Conservation (phyloP, 495 filamentous ascomycete genomes). For the Tuber microsphaerosporum region DNA sequence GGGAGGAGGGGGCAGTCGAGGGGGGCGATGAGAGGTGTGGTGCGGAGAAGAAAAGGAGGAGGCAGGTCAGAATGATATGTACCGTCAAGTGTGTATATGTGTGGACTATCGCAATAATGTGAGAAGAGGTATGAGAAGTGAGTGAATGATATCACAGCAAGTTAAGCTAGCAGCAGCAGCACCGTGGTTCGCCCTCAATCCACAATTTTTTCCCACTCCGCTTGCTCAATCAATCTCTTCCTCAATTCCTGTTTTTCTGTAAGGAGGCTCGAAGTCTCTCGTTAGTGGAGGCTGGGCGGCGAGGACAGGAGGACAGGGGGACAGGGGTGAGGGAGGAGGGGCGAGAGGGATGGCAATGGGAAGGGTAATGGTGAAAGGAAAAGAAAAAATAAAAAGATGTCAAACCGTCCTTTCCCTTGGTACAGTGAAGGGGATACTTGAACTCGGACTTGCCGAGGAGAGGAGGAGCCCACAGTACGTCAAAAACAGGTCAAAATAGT, state of each 20-base stretch:
- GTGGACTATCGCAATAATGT: constrained; percentile 3
- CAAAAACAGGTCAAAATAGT: constrained; percentile 1
- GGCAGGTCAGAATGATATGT: constrained; percentile 34
- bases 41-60: constrained; percentile 40
- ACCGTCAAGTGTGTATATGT: constrained; percentile 7
- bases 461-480: constrained; percentile 16
- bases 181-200: constrained; percentile 15
- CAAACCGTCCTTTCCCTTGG: constrained; percentile 29
- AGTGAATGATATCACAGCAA: background rate
- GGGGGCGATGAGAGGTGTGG: constrained; percentile 36
- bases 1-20: constrained; percentile 11
- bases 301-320: constrained; percentile 25
- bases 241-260: constrained; percentile 14
- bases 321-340: constrained; percentile 18
- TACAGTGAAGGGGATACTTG: constrained; percentile 32
- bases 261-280: constrained; percentile 34
- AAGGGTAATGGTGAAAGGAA: background rate
- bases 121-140: constrained; percentile 9
- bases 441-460: constrained; percentile 36
- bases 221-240: constrained; percentile 17
- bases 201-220: constrained; percentile 11
- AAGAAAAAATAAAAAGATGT: constrained; percentile 27
- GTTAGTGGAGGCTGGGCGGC: constrained; percentile 34
- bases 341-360: background rate
- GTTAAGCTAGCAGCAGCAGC: constrained; percentile 16